Evolutionary conservation across 495 filamentous ascomycete species (phyloP).

Genomic region (Rhizodiscina lignyota): DNA sequence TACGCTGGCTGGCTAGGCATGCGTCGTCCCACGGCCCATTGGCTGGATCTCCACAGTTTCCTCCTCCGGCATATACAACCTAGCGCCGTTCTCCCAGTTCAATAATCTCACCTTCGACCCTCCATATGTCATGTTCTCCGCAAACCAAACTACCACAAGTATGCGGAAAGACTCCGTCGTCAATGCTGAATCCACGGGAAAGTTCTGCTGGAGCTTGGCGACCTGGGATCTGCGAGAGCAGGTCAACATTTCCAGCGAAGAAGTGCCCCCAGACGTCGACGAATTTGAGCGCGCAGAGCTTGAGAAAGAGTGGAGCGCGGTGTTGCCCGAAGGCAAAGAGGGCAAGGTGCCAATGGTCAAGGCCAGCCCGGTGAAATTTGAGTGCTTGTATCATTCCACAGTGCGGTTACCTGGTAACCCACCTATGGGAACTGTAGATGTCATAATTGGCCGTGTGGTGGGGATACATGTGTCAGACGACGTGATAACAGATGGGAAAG

Average conservation of each 20-base stretch:
- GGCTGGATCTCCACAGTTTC: slow-evolving; percentile 24
- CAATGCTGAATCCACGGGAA: slow-evolving; percentile 34
- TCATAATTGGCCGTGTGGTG: slow-evolving; percentile 39
- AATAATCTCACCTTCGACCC: slow-evolving; percentile 45
- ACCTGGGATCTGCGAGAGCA: slow-evolving; percentile 34
- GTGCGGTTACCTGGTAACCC: slow-evolving; percentile 34
- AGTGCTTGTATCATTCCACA: slow-evolving; percentile 36
- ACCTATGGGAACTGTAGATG: slow-evolving; percentile 34
- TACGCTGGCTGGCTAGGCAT: slow-evolving; percentile 12
- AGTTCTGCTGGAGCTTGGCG: slow-evolving; percentile 41
- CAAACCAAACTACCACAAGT: slow-evolving; percentile 29
- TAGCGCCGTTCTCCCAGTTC: slow-evolving; percentile 42
- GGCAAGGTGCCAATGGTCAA: slow-evolving; percentile 28
- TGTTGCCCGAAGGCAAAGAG: no score
- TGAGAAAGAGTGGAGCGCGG: slow-evolving; percentile 25
- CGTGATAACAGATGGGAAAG: slow-evolving; percentile 29
- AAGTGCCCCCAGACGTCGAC: slow-evolving; percentile 27
- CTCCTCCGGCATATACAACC: slow-evolving; percentile 22
- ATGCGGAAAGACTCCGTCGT: slow-evolving; percentile 34
- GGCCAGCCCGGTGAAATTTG: slow-evolving; percentile 36
- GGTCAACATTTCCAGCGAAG: slow-evolving; percentile 33
- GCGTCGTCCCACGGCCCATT: slow-evolving; percentile 23
- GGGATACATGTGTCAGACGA: slow-evolving; percentile 36
- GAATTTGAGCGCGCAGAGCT: slow-evolving; percentile 33
- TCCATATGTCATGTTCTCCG: slow-evolving; percentile 38